Conservation (phyloP, 352 stramenopile species). For the Pythium dissimile region DNA sequence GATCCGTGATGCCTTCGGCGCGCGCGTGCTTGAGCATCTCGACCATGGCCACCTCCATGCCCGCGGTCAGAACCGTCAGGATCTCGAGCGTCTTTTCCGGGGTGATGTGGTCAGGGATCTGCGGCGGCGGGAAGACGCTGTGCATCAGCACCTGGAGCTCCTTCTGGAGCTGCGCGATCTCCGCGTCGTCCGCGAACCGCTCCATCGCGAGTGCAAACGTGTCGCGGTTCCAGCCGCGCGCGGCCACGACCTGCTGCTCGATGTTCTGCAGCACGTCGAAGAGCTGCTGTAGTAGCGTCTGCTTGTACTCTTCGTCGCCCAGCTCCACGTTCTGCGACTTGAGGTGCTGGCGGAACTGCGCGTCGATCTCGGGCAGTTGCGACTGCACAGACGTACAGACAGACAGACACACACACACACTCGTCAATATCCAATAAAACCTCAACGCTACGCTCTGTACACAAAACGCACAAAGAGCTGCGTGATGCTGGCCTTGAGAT, state of each 20-base stretch:
- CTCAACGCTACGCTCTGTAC: too few species aligned
- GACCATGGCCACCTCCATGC: slow-evolving; percentile 76
- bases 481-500: slow-evolving; percentile 59
- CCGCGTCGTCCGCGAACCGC: slow-evolving; percentile 53
- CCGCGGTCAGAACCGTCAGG: slow-evolving; percentile 56
- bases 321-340: slow-evolving; percentile 66
- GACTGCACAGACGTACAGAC: slow-evolving; percentile 30
- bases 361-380: slow-evolving; percentile 66
- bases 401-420: not conserved
- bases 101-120: slow-evolving; percentile 67
- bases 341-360: slow-evolving; percentile 57
- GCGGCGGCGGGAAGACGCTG: slow-evolving; percentile 60
- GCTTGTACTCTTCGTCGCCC: slow-evolving; percentile 69
- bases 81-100: slow-evolving; percentile 67
- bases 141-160: slow-evolving; percentile 72
- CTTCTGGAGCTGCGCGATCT: slow-evolving; percentile 58
- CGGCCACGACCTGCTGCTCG: slow-evolving; percentile 57
- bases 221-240: slow-evolving; percentile 57
- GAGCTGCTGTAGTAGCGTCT: slow-evolving; percentile 66
- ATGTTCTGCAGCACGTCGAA: slow-evolving; percentile 72
- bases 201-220: slow-evolving; percentile 61
- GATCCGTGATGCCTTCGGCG: slow-evolving; percentile 69
- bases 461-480: slow-evolving; percentile 59
- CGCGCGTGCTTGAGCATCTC: slow-evolving; percentile 72
- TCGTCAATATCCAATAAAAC: not conserved